phyloP scores from a whole-genome alignment of 805 yeast genomes.

The Blastobotrys terrestris region DNA sequence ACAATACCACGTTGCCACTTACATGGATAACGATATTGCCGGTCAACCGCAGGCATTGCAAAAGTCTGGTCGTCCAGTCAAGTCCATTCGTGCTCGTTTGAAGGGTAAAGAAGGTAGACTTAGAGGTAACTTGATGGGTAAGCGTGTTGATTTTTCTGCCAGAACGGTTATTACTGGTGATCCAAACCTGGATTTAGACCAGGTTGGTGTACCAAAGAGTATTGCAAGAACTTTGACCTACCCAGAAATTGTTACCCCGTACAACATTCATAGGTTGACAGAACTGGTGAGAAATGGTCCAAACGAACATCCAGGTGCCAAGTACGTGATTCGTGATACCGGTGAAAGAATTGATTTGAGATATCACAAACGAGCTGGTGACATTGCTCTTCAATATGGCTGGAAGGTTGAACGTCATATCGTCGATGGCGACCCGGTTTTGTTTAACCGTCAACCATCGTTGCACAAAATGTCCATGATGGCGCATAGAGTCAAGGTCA shows the following conservation, averaged over 20 bases:
- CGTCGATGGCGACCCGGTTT: conserved; percentile 95
- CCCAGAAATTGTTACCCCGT: conserved; percentile 97
- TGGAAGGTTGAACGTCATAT: conserved; percentile 99
- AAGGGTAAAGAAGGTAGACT: conserved; percentile 99
- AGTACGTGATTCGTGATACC: conserved; percentile 94
- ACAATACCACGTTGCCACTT: conserved; percentile 97
- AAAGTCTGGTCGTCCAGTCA: conserved; percentile 97
- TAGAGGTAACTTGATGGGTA: conserved; percentile 98
- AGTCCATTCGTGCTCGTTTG: conserved; percentile 97
- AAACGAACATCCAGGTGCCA: conserved; percentile 99
- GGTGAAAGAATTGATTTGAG: conserved; percentile 98
- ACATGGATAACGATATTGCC: conserved; percentile 99
- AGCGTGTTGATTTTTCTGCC: conserved; percentile 98
- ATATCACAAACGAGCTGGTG: conserved; percentile 97
- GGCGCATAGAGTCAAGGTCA: conserved; percentile 97
- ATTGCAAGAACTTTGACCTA: conserved; percentile 93
- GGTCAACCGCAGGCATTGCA: conserved; percentile 99
- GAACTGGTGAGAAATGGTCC: conserved; percentile 97
- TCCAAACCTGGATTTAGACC: conserved; percentile 94
- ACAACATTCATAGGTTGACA: conserved; percentile 88
- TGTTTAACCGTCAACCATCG: conserved; percentile 98
- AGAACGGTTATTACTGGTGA: conserved; percentile 99
- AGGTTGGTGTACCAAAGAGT: conserved; percentile 97
- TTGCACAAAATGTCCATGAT: conserved; percentile 99
- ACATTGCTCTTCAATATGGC: conserved; percentile 93